Percentiles rank a stretch among this genome's conserved stretches.
These are phyloP conservation scores for Nakazawaea ernobii DNA, from an alignment of 805 yeast species.

Conservation along the genomic window DNA sequence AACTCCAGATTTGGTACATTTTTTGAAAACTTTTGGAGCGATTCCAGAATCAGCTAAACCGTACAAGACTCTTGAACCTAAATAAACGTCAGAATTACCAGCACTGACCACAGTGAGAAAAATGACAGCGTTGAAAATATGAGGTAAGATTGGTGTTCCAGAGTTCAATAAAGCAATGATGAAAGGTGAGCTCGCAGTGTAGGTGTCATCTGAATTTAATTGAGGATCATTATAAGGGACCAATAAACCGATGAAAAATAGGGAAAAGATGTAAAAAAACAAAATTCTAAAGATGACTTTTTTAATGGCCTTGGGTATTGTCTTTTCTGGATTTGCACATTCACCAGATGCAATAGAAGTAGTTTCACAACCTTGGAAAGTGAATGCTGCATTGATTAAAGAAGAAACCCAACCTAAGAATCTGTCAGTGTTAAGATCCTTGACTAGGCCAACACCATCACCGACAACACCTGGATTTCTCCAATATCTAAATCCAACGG, in stretches of 20 bases:
- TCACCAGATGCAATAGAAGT: conserved; percentile 76
- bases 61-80: conserved; percentile 63
- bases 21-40: conserved; percentile 49
- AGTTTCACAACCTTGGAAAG: conserved; percentile 75
- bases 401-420: conserved; percentile 69
- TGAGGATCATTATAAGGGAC: conserved; percentile 65
- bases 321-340: conserved; percentile 58
- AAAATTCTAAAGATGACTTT: conserved; percentile 63
- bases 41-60: conserved; percentile 53
- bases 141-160: conserved; percentile 61
- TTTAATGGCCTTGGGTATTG: conserved; percentile 68
- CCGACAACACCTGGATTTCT: conserved; percentile 77
- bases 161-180: conserved; percentile 64
- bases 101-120: conserved; percentile 67
- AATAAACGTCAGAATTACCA: conserved; percentile 69
- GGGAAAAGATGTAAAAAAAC: conserved; percentile 57
- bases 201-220: conserved; percentile 29
- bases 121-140: conserved; percentile 68
- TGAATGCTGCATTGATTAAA: conserved; percentile 66
- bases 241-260: conserved; percentile 64
- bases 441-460: conserved; percentile 46
- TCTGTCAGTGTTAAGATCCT: conserved; percentile 45
- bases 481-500: conserved; percentile 79
- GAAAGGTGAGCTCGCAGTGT: conserved; percentile 58
- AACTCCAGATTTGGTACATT: conserved; percentile 51